Evolutionary conservation across 257 asterid species (phyloP), one percentile per base, ranked within the genome.

Genomic region (Datura wrightii): DNA sequence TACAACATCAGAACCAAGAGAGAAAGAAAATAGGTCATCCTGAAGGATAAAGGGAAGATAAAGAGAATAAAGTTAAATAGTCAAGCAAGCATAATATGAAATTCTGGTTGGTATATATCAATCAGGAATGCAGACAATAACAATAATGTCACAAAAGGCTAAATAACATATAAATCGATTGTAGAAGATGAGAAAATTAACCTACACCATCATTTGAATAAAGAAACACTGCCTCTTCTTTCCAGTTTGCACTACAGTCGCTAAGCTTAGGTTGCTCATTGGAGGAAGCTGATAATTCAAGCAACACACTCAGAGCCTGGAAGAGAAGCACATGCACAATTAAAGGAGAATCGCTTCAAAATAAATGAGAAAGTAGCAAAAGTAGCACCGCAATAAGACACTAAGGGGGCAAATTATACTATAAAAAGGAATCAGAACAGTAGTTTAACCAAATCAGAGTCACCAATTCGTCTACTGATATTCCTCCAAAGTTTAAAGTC

Each of bases 231-330:
- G 89, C 58, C 85, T 91, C 93, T 88, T 89, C 92, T 55, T 87
- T 84, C 84, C 63, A 71, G 41, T 83, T 55, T 85, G 86, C 88
- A 84, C 89, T 87, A 60, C 50, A 83, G 79, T 54, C 65, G 60
- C 87, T 84, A 86, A 10, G 36, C 60, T 53, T 85, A 86, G 88
- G 82, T 85, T 89, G 89, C 83, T 89, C 91, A 78, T 81, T 80
- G 10, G 93, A 88, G 83, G 97, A 88, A 76, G 94, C 89, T 81
- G 98, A 91, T 83, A 94, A 85, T 82, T 93, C 97, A 83, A 96
- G 95, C 89, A 96, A 86, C 72, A 88, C 85, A 79, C 92, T 92
- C 78, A 96, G 89, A 79, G 98, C 99, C 99, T 96, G 93, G 48
- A 86, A 89, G 85, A 85, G 69, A 83, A 46, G 54, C 66, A 83